Evolutionary conservation across 495 filamentous ascomycete species (phyloP).

Genomic region (Aspergillus baeticus): DNA sequence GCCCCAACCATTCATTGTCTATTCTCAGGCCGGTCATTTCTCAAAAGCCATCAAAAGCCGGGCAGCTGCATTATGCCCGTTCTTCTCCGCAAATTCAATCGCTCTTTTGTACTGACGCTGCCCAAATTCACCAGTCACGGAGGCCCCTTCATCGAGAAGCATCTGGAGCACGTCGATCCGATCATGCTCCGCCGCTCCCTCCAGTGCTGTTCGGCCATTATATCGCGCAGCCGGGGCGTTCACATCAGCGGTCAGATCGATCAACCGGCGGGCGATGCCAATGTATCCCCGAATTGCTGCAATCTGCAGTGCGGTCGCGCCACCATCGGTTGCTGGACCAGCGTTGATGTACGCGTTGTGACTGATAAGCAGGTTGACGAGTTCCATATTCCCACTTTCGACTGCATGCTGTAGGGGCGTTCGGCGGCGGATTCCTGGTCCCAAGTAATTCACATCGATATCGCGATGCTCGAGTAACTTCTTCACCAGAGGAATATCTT

Average conservation of each 20-base stretch:
- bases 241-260: not conserved
- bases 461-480: no score
- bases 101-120: not conserved
- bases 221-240: not conserved
- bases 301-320: slow-evolving; percentile 16
- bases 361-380: slow-evolving; percentile 27
- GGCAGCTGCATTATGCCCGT: not conserved
- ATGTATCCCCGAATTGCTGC: slow-evolving; percentile 26
- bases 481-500: not conserved
- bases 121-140: no score
- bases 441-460: no score
- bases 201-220: not conserved
- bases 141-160: not conserved
- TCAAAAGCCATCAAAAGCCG: no score
- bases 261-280: slow-evolving; percentile 1
- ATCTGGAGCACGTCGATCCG: not conserved
- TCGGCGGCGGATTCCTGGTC: no score
- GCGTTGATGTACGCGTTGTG: slow-evolving; percentile 27
- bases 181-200: not conserved
- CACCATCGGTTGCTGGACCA: slow-evolving; percentile 6
- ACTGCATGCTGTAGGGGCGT: not conserved
- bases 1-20: no score
- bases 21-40: no score
- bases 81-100: not conserved
- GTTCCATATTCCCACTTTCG: slow-evolving; percentile 4